Evolutionary conservation across 2,329 filamentous ascomycete species (phyloP), one percentile per base, ranked within the genome.

Genomic region (Penicillium palitans): DNA sequence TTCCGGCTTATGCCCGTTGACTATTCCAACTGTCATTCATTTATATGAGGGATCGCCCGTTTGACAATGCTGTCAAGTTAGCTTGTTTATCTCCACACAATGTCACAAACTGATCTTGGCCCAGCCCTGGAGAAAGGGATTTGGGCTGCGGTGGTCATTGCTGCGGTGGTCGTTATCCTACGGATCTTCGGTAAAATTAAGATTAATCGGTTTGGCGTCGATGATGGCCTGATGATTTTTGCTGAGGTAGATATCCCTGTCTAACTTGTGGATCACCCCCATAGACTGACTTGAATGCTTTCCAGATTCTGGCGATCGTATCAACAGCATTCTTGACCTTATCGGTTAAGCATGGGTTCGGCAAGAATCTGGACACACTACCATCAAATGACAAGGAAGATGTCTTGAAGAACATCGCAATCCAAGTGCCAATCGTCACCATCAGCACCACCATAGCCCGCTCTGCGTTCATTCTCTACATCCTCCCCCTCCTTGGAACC

Each of bases 171-270:
- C 60, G 59, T 71, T 27, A 47, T 66, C 13, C 56, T 72, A 7
- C 56, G 70, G 4, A 59, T 72, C 46, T 58, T 67, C 54, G 70
- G 69, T 8, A 72, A 72, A 57, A 47, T 71, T 45, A 71, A 70
- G 52, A 68, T 72, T 51, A 63, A 60, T 46, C 65, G 70, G 24
- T 70, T 72, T 41, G 54, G 61, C 27, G 41, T 66, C 13, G 70
- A 72, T 45, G 70, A 72, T 66, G 65, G 69, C 6, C 41, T 72
- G 42, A 72, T 72, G 69, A 59, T 72, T 33, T 19, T 71, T 10
- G 65, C 70, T 6, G 49, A 61, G 62, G 70, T 71, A 64, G 53
- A 60, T 46, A 8, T n/a, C 13, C 13, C 45, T 17, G 15, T 7
- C 9, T 35, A 48, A 31, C 6, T 12, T 17, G 19, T 25, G 19